phyloP scores from a whole-genome alignment of 1,284 basidiomycete genomes.

The Fomitopsis schrenkii region DNA sequence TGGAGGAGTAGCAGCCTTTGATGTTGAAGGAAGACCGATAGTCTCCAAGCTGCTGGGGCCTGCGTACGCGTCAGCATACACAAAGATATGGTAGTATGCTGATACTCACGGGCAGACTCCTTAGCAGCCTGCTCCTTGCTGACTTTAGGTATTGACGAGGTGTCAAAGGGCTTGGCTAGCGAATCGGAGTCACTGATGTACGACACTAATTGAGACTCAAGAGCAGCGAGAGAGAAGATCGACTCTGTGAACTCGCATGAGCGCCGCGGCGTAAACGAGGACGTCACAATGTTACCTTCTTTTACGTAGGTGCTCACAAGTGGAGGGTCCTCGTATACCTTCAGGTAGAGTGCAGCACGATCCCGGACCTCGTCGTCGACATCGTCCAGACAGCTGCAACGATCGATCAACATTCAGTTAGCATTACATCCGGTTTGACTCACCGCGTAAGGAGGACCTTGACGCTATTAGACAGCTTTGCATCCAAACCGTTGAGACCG shows the following conservation, averaged over 20 bases:
- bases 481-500: conserved; percentile 84
- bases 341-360: conserved; percentile 92
- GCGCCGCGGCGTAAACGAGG: background rate
- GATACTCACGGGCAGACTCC: conserved; percentile 73
- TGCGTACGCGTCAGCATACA: conserved; percentile 24
- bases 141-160: conserved; percentile 82
- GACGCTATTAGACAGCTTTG: conserved; percentile 80
- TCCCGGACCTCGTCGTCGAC: conserved; percentile 99
- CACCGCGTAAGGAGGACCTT: conserved; percentile 82
- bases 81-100: background rate
- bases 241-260: conserved; percentile 57
- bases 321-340: conserved; percentile 75
- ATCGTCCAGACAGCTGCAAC: conserved; percentile 87
- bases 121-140: conserved; percentile 86
- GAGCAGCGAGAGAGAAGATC: conserved; percentile 81
- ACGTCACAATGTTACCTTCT: conserved; percentile 60
- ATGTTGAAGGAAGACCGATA: conserved; percentile 65
- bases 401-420: conserved; percentile 2
- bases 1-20: conserved; percentile 58
- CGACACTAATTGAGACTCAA: conserved; percentile 84
- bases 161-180: conserved; percentile 71
- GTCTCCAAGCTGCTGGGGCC: conserved; percentile 83
- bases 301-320: conserved; percentile 87
- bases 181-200: conserved; percentile 84
- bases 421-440: conserved; percentile 16